These are phyloP conservation scores for Pseudogymnoascus sp. DNA, from an alignment of 2,329 filamentous ascomycete species.

Conservation along the genomic window DNA sequence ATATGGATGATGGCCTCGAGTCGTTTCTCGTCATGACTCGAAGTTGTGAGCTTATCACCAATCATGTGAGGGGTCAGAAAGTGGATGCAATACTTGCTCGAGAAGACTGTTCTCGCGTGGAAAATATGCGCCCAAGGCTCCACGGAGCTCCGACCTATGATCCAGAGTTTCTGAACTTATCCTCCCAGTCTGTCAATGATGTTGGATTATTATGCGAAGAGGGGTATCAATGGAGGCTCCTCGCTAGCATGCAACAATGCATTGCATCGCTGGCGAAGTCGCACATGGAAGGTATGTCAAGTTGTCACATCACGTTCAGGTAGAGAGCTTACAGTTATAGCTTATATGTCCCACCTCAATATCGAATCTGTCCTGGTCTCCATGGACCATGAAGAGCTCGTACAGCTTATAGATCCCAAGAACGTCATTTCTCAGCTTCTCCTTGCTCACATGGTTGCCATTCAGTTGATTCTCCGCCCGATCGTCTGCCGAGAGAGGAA, in stretches of 20 bases:
- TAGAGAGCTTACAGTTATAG: neutral
- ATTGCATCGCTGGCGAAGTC: neutral
- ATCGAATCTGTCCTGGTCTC: constrained; percentile 4
- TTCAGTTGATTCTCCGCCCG: neutral
- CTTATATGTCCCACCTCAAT: constrained; percentile 1
- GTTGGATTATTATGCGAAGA: constrained; percentile 4
- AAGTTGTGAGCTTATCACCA: constrained; percentile 45
- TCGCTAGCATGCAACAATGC: neutral
- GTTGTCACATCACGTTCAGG: neutral
- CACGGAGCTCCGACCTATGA: neutral
- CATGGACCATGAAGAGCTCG: neutral
- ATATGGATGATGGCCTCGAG: constrained; percentile 48
- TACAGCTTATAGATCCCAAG: constrained; percentile 11
- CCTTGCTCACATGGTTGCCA: neutral
- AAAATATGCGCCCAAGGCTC: neutral
- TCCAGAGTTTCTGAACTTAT: neutral
- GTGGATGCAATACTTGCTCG: neutral
- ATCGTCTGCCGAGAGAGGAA: constrained; percentile 14
- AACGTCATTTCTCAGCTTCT: constrained; percentile 10
- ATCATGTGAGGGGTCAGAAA: constrained; percentile 30
- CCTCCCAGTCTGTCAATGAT: neutral
- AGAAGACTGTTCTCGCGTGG: neutral
- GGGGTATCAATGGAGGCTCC: neutral
- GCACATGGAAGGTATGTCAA: neutral
- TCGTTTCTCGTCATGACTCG: constrained; percentile 54